Evolutionary conservation across 305 asterid genomes (phyloP).

Genomic region (Fraxinus nigra): DNA sequence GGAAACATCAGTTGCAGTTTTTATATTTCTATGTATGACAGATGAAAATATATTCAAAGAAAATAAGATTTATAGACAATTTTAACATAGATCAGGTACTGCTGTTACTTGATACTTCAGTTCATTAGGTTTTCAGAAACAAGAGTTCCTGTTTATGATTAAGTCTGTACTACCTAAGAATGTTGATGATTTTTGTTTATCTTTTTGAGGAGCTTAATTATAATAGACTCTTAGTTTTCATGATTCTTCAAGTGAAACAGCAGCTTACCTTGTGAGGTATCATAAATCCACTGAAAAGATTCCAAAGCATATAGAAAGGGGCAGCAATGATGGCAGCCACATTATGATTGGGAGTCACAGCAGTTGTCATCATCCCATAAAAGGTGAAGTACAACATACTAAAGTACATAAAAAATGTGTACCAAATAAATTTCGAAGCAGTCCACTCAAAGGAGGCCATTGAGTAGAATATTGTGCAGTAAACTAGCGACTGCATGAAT

Average conservation of each 20-base stretch:
- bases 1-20: neutral
- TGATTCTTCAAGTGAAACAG: neutral
- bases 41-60: neutral
- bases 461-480: slow-evolving; percentile 71
- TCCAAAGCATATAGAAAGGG: slow-evolving; percentile 96
- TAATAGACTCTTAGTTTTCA: neutral
- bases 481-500: slow-evolving; percentile 60
- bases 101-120: neutral
- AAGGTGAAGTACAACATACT: slow-evolving; percentile 88
- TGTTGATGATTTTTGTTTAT: neutral
- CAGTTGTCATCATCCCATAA: slow-evolving; percentile 97
- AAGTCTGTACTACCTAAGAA: neutral
- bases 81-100: neutral
- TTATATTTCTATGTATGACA: neutral
- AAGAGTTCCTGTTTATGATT: neutral
- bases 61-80: neutral
- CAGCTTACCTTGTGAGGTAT: slow-evolving; percentile 81
- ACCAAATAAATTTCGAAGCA: slow-evolving; percentile 63
- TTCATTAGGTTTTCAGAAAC: neutral
- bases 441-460: slow-evolving; percentile 87
- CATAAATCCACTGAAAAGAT: slow-evolving; percentile 95
- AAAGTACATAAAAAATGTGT: slow-evolving; percentile 72
- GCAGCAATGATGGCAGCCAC: slow-evolving; percentile 88
- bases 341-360: slow-evolving; percentile 91
- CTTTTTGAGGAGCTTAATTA: neutral